Evolutionary conservation across 441 rosid species (phyloP), one percentile per base, ranked within the genome.

Genomic region (Syzygium syzygioides): DNA sequence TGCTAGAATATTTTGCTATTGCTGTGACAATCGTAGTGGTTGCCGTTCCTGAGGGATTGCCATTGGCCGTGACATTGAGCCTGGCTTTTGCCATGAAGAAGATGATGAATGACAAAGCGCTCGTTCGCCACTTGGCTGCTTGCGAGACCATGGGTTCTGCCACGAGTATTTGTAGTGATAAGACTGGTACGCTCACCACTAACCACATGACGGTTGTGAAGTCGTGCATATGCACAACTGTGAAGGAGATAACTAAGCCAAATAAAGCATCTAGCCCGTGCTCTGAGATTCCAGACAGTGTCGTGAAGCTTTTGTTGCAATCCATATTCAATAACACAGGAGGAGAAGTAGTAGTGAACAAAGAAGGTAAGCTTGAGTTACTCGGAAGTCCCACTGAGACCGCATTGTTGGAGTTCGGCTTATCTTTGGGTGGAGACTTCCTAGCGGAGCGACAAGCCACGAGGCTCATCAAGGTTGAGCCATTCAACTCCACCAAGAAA

Each of bases 91-190:
- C 97, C 48, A 95, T 95, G 96, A 94, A 95, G 93, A 95, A 94
- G 89, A 95, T 95, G 97, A 95, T 94, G 97, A 95, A 95, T 26
- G 97, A 95, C 87, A 95, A 93, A 89, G 96, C 97, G 13, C 95
- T 95, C 30, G 97, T 95, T 23, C 92, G 97, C 8, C 94, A 95
- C 91, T 90, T 95, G 64, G 97, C 96, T 37, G 97, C 97, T 62
- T 95, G 97, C 89, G 97, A 95, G 91, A 95, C 97, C 55, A 95
- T 95, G 97, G 97, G 97, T 71, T 95, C 97, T 32, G 96, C 95
- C 80, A 94, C 97, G 54, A 93, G 91, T 86, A 95, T 94, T 71
- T 95, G 97, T 68, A 95, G 97, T 55, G 97, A 95, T 88, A 95
- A 95, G 86, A 95, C 96, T 14, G 97, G 97, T 53, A 95, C 97